Conservation (phyloP, 148 eudicot genomes). For the Rhododendron griersonianum region DNA sequence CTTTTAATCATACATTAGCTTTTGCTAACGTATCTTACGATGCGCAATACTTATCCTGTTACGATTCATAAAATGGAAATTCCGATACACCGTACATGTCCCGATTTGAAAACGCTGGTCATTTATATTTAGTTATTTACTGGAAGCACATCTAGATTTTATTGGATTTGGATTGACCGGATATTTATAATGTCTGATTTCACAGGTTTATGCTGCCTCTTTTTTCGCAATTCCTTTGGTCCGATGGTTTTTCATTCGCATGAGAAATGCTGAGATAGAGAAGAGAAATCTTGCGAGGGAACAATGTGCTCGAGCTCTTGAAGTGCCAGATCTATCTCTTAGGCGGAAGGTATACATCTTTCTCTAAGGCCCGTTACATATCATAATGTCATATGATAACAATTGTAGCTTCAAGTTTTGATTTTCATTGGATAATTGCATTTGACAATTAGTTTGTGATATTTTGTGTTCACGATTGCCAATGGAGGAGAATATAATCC, state of each 20-base stretch:
- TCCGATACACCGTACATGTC: not conserved
- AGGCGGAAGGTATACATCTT: slow-evolving; percentile 68
- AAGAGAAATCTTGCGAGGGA: slow-evolving; percentile 69
- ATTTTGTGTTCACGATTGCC: not conserved
- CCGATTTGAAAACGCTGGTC: not conserved
- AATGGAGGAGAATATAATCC: not conserved
- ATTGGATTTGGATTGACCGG: not conserved
- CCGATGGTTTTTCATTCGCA: slow-evolving; percentile 63
- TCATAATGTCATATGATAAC: not conserved
- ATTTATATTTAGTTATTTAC: not conserved
- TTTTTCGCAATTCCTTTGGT: slow-evolving; percentile 92
- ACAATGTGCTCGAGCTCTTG: slow-evolving; percentile 62
- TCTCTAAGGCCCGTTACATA: not conserved
- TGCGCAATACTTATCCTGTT: no score
- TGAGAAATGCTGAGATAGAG: slow-evolving; percentile 61
- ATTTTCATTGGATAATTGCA: not conserved
- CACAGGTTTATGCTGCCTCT: slow-evolving; percentile 95
- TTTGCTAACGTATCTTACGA: no score
- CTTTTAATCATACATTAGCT: no score
- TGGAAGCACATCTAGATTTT: not conserved
- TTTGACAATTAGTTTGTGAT: not conserved
- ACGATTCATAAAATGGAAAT: no score
- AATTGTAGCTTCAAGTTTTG: not conserved
- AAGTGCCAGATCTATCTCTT: slow-evolving; percentile 66
- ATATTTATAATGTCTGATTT: slow-evolving; percentile 9